phyloP scores from a whole-genome alignment of 2,329 filamentous ascomycete species.

The Aspergillus amoenus region DNA sequence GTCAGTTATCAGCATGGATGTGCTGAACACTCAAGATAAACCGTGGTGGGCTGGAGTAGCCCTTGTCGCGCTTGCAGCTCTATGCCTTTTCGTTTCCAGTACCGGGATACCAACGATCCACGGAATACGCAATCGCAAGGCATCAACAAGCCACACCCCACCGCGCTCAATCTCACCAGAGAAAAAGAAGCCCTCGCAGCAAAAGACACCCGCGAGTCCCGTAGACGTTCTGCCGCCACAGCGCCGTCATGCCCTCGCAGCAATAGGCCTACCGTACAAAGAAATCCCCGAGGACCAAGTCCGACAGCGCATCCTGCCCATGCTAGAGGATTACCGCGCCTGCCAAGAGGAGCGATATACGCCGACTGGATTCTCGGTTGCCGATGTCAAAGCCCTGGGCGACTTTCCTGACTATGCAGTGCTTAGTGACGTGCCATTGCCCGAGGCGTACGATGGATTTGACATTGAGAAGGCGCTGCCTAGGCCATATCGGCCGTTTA shows the following conservation, averaged over 20 bases:
- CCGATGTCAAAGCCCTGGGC: constrained; percentile 68
- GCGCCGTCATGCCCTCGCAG: constrained; percentile 47
- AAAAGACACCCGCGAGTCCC: constrained; percentile 38
- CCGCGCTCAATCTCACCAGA: constrained; percentile 54
- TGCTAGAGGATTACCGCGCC: constrained; percentile 40
- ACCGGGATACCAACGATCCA: constrained; percentile 34
- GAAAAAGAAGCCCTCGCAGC: constrained; percentile 39
- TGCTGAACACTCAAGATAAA: constrained; percentile 14
- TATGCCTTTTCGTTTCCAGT: constrained; percentile 3
- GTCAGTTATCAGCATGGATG: constrained; percentile 19
- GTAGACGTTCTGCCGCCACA: constrained; percentile 54
- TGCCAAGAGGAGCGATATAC: constrained; percentile 50
- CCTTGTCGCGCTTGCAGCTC: constrained; percentile 15
- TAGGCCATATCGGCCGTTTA: constrained; percentile 75
- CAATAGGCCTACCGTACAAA: constrained; percentile 22
- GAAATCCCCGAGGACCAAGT: constrained; percentile 35
- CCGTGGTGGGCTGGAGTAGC: constrained; percentile 25
- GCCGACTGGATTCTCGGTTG: constrained; percentile 67
- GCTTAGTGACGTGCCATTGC: constrained; percentile 72
- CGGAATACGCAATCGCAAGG: constrained; percentile 42
- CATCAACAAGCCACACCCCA: constrained; percentile 53
- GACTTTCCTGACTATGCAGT: constrained; percentile 77
- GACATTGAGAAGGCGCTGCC: constrained; percentile 67
- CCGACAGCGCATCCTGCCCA: constrained; percentile 38
- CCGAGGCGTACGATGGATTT: constrained; percentile 63